Base-by-base conservation (phyloP, 108 stramenopile genomes). In the Chaetoceros muelleri region DNA sequence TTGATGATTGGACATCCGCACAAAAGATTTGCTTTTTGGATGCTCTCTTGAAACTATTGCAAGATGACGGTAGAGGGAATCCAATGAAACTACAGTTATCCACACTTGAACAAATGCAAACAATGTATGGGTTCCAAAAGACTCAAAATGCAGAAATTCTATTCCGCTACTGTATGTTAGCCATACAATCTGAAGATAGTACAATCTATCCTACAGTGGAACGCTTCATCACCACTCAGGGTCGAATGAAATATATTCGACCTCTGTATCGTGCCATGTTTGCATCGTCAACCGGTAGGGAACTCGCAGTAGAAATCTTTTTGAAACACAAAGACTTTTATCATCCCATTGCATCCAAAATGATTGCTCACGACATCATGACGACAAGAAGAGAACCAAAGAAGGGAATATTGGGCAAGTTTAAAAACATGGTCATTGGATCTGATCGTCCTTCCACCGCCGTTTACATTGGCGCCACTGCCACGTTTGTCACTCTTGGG, bases 171-270 rank as follows among this genome's bases (percentile, higher is more conserved):
- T 91, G 92, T 61, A 65, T 78, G 53, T 61, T 98, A 40, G 84
- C 93, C 28, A 67, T 97, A 47, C 77, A 73, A 19, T 47, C 80
- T 2, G 82, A 85, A 30, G 95, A 90, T 51, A 44, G 56, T 46
- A 58, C 60, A 22, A 80, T 93, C 53, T 28, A 94, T 1, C 70
- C 78, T 3, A 69, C 83, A 19, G 90, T 71, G 8, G 30, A 87
- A 2, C 72, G 83, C 16, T 98, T 99, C 71, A 78, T 97, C 25
- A 95, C 90, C 0, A 76, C 85, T 20, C 95, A 97, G 72, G 98
- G 98, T 17, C 70, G 98, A n/a, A 99, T 99, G 96, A 99, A 99
- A 73, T 99, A 83, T 62, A 87, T 93, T 1, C 76, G 98, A 7
- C 96, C 98, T 1, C 61, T 98, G 46, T 96, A 96, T 55, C 64